Evolutionary conservation across 2,329 filamentous ascomycete genomes (phyloP).

Genomic region (Phaeophleospora eucalypticola): DNA sequence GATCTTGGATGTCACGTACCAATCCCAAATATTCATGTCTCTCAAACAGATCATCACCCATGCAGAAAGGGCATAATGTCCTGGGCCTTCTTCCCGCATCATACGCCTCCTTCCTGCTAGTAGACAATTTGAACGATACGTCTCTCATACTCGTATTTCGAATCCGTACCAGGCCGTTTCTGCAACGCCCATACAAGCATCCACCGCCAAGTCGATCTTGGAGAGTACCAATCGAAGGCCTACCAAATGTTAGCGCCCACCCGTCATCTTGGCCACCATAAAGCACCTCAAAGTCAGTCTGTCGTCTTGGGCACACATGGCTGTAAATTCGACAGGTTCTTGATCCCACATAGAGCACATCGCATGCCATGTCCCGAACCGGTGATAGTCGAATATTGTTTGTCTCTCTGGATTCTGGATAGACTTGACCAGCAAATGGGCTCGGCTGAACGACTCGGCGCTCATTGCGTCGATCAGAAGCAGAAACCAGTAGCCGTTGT

Average conservation of each 20-base stretch:
- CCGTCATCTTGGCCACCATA: not conserved
- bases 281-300: not conserved
- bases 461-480: not conserved
- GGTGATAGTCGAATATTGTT: conserved; percentile 4
- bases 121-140: not conserved
- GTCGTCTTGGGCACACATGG: not conserved
- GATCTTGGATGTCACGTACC: not conserved
- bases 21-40: conserved; percentile 4
- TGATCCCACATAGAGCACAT: not conserved
- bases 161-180: conserved; percentile 1
- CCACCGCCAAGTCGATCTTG: not conserved
- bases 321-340: not conserved
- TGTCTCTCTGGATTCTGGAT: not conserved
- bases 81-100: not conserved
- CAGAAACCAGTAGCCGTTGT: not conserved
- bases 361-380: conserved; percentile 3
- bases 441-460: not conserved
- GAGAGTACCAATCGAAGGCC: not conserved
- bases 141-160: not conserved
- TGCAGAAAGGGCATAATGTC: conserved; percentile 8
- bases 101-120: not conserved
- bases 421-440: not conserved
- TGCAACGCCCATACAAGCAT: conserved; percentile 5
- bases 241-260: not conserved
- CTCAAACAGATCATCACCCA: conserved; percentile 5